Base-by-base conservation (phyloP, 345 rosid species). In the Camelina hispida region DNA sequence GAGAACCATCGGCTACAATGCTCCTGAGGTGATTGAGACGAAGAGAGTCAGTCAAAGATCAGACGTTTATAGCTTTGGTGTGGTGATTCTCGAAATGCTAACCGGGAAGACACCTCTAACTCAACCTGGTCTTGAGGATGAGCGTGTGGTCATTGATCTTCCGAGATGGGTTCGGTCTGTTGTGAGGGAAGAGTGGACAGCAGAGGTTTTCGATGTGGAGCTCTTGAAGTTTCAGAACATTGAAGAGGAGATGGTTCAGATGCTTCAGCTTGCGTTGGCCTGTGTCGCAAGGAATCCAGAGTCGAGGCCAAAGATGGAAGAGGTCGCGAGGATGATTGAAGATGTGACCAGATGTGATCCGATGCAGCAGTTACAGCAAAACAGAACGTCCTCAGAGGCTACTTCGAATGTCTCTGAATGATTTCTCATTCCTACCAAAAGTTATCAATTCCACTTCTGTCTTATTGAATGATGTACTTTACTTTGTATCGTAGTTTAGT, bases 111-210 rank as follows among this genome's bases (percentile, higher is more conserved):
- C 88, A 12, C 97, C 97, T 7, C 76, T 86, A 44, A 88, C 84
- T 42, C 80, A 78, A 37, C 83, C 85, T 1, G 97, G 88, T 37
- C 86, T 74, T 0, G 89, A 87, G 18, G 85, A 86, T 16, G 81
- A 78, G 34, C 78, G 78, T 9, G 78, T 78, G 20, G 82, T 88
- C 9, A 68, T 83, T 18, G 96, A 89, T 79, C 89, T 91, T 2
- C 96, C 93, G 4, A 88, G 97, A 67, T 91, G 96, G 96, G 97
- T 91, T 34, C 81, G 87, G 61, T 91, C 96, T 12, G 93, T 91
- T 0, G 96, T 91, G 5, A 74, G 93, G 40, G 97, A 91, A 56
- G 97, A 91, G 50, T 91, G 96, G 97, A 89, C 97, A 0, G 96
- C 96, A 1, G 96, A 91, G 76, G 97, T 91, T 13, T 91, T 91